A percentile compares a stretch with the other conserved stretches of the same genome.
These are phyloP conservation scores for Moricandia moricandioides DNA, from an alignment of 345 rosid species.

Conservation along the genomic window DNA sequence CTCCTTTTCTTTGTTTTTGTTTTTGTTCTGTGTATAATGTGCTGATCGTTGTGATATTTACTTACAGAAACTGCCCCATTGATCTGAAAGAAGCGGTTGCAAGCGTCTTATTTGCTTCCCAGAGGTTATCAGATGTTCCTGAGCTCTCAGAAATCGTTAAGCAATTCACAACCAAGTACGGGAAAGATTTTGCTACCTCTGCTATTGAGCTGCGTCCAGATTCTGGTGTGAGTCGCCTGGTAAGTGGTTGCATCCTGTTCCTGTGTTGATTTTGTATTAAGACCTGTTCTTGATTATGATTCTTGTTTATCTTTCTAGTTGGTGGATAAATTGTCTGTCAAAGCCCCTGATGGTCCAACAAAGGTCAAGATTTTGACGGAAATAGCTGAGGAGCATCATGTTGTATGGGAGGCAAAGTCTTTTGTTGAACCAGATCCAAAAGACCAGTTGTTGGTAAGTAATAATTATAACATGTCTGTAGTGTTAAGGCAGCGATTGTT, in stretches of 20 bases:
- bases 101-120: slow-evolving; percentile 77
- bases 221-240: slow-evolving; percentile 90
- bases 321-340: slow-evolving; percentile 76
- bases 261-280: neutral
- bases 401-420: slow-evolving; percentile 72
- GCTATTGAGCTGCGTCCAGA: slow-evolving; percentile 87
- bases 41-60: slow-evolving; percentile 10
- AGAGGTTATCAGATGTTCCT: slow-evolving; percentile 82
- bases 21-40: neutral
- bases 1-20: neutral
- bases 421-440: slow-evolving; percentile 58
- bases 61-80: slow-evolving; percentile 64
- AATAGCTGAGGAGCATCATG: slow-evolving; percentile 74
- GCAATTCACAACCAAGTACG: slow-evolving; percentile 75
- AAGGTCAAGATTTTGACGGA: slow-evolving; percentile 71
- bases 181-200: slow-evolving; percentile 70
- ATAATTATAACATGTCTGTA: neutral
- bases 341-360: slow-evolving; percentile 82
- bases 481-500: neutral
- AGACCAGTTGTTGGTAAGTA: slow-evolving; percentile 44
- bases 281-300: slow-evolving; percentile 1
- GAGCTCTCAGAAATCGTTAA: slow-evolving; percentile 73
- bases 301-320: slow-evolving; percentile 42
- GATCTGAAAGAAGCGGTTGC: slow-evolving; percentile 85
- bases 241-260: slow-evolving; percentile 36